phyloP scores from a whole-genome alignment of 805 yeast species.

The Candida rishiriensis region DNA sequence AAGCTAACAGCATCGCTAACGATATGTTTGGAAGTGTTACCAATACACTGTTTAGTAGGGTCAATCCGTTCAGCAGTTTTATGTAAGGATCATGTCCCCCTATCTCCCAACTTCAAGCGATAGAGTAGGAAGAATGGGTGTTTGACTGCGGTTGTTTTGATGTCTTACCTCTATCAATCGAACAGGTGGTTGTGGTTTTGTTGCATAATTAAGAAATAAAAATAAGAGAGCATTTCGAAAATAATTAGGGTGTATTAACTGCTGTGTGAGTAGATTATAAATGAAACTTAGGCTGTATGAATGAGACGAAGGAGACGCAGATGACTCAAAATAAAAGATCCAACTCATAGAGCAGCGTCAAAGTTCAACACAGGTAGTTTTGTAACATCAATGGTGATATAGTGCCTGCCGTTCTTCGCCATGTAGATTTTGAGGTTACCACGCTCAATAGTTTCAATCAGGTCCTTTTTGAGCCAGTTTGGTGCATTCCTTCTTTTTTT shows the following conservation, averaged over 20 bases:
- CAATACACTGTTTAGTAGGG: constrained; percentile 36
- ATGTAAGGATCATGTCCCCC: background rate
- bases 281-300: too few species aligned
- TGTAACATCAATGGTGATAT: constrained; percentile 19
- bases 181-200: background rate
- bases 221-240: too few species aligned
- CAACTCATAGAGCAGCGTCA: background rate
- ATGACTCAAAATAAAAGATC: too few species aligned
- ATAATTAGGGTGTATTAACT: too few species aligned
- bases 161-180: too few species aligned
- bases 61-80: constrained; percentile 36
- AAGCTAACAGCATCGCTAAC: constrained; percentile 65
- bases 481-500: constrained; percentile 14
- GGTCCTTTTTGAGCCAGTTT: constrained; percentile 15
- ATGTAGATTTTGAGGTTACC: constrained; percentile 16
- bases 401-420: constrained; percentile 14
- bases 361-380: constrained; percentile 8
- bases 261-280: too few species aligned
- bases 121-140: background rate
- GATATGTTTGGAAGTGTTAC: constrained; percentile 52
- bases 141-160: too few species aligned
- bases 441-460: constrained; percentile 14
- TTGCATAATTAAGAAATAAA: background rate
- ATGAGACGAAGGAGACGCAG: too few species aligned
- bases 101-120: constrained; percentile 2